Conservation (phyloP, 164 flowering plant species). For the Magnolia kwangsiensis region DNA sequence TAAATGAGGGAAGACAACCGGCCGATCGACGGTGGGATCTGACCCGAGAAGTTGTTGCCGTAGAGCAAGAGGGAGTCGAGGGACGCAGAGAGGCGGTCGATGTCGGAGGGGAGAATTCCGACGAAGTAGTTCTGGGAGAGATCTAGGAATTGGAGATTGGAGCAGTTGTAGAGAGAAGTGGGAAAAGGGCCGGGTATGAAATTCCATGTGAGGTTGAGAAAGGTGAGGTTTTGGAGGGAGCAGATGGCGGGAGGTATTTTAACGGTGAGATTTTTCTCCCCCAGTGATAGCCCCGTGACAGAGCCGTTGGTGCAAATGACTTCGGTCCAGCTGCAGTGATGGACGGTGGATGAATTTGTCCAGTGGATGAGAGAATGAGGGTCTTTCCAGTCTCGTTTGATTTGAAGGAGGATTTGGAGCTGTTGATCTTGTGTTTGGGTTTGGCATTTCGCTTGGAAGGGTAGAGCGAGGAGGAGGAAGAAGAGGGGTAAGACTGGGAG, state of each 20-base stretch:
- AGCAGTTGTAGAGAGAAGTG: slow-evolving; percentile 36
- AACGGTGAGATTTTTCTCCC: slow-evolving; percentile 18
- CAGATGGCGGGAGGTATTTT: slow-evolving; percentile 48
- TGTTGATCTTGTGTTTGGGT: slow-evolving; percentile 15
- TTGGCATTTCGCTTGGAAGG: slow-evolving; percentile 37
- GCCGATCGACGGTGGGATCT: slow-evolving; percentile 54
- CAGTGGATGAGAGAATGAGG: slow-evolving; percentile 39
- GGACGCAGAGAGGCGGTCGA: slow-evolving; percentile 32
- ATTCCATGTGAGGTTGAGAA: slow-evolving; percentile 34
- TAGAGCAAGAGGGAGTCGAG: slow-evolving; percentile 40
- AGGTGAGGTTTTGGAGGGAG: slow-evolving; percentile 41
- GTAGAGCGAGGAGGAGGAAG: slow-evolving; percentile 21
- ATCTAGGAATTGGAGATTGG: slow-evolving; percentile 42
- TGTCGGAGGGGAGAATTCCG: slow-evolving; percentile 53
- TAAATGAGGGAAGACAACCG: slow-evolving; percentile 25
- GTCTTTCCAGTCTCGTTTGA: slow-evolving; percentile 37
- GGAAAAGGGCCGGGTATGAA: slow-evolving; percentile 53
- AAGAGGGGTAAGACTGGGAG: slow-evolving; percentile 12
- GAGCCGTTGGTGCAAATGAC: slow-evolving; percentile 33
- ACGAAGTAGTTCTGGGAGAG: slow-evolving; percentile 57
- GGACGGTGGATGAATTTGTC: slow-evolving; percentile 34
- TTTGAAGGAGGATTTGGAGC: slow-evolving; percentile 32
- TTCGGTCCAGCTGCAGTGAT: slow-evolving; percentile 56
- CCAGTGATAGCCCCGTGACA: slow-evolving; percentile 37
- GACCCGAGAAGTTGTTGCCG: slow-evolving; percentile 67